These are phyloP conservation scores for Canna indica DNA, from an alignment of 176 grass and related monocot species.

Conservation along the genomic window DNA sequence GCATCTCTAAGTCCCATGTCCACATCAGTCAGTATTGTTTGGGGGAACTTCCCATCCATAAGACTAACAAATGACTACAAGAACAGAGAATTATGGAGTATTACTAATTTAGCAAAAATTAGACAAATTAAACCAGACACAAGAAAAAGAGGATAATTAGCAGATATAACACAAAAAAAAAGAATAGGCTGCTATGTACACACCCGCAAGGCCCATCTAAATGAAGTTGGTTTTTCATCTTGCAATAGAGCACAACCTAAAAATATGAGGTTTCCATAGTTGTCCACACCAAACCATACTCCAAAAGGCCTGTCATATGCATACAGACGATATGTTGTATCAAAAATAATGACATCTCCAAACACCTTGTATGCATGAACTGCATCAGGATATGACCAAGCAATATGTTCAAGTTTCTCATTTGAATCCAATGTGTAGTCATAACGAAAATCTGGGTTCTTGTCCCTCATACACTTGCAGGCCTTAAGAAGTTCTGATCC, in stretches of 20 bases:
- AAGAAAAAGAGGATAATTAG: not conserved
- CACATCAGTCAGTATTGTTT: conserved; percentile 41
- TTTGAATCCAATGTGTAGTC: conserved; percentile 26
- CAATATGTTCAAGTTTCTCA: conserved; percentile 38
- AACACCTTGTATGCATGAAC: conserved; percentile 33
- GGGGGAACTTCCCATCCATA: conserved; percentile 36
- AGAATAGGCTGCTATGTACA: not conserved
- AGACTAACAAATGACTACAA: conserved; percentile 39
- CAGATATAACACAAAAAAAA: not conserved
- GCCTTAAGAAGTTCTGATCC: conserved; percentile 33
- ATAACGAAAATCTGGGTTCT: conserved; percentile 36
- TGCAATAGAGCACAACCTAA: conserved; percentile 41
- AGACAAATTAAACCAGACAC: conserved; percentile 6
- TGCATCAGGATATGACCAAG: conserved; percentile 36
- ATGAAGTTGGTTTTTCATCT: conserved; percentile 29
- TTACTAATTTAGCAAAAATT: conserved; percentile 3
- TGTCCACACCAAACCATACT: conserved; percentile 42
- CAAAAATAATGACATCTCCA: conserved; percentile 44
- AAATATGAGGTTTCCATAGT: conserved; percentile 35
- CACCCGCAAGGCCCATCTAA: conserved; percentile 44
- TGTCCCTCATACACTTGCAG: conserved; percentile 40
- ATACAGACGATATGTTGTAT: conserved; percentile 27
- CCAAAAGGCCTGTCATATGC: conserved; percentile 33
- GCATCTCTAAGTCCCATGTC: conserved; percentile 22
- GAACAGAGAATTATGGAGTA: not conserved